Evolutionary conservation across 2,329 filamentous ascomycete species (phyloP), one percentile per base, ranked within the genome.

Genomic region (Sclerotinia spermophila): DNA sequence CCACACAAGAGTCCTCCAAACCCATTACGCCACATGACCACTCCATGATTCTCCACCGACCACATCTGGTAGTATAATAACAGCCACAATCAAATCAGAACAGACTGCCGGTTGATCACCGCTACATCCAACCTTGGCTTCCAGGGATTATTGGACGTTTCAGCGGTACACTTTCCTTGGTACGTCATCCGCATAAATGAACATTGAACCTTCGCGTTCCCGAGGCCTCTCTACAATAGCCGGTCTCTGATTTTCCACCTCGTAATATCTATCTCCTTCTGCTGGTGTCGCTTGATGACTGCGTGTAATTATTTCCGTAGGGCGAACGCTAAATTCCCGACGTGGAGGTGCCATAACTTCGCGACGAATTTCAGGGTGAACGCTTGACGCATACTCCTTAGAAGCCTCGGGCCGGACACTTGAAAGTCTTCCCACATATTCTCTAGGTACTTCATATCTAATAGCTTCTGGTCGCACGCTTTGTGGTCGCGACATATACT

Each of bases 401-500:
- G 72, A 55, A 19, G 65, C 69, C 30, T 70, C 69, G 3, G 81
- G 81, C 45, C 81, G 79, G 24, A 80, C 76, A 73, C 83, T 84
- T 55, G 83, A 81, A 71, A 84, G 77, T 73, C 83, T 81, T 42
- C 71, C 72, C 38, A 81, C 79, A 74, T 85, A 86, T 42, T 82
- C 81, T 69, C 77, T 75, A 35, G 80, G 78, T 21, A 81, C 74
- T 67, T 83, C 82, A 72, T 85, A 85, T 69, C 82, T 80, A 38
- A 79, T 72, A 4, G 79, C 69, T n/a, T 81, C 80, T 42, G 87
- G 88, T 61, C 88, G 85, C 45, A 87, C 85, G 77, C 89, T 91
- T 11, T 86, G 64, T 44, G 82, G 78, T 71, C 78, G 74, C 30
- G 74, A 68, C 11, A 81, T 79, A 77, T 88, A 88, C 68, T 87